These are phyloP conservation scores for Penicillium daleae DNA, from an alignment of 495 filamentous ascomycete species.

Conservation along the genomic window DNA sequence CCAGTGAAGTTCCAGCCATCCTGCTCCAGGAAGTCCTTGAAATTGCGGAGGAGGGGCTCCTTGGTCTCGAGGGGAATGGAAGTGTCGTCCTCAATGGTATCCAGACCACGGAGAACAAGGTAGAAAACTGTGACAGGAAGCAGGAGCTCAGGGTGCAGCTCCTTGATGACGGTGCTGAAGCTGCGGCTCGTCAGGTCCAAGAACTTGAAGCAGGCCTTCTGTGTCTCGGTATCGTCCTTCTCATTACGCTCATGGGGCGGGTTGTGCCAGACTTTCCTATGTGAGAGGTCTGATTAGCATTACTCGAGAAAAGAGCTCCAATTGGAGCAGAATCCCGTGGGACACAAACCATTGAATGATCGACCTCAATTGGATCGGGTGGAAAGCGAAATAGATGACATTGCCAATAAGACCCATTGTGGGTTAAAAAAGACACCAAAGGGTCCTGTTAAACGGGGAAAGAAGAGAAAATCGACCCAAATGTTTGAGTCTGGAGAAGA, in stretches of 20 bases:
- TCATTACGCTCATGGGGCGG: slow-evolving; percentile 83
- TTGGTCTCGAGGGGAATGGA: slow-evolving; percentile 80
- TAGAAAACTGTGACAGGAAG: slow-evolving; percentile 94
- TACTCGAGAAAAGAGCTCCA: neutral
- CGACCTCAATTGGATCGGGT: slow-evolving; percentile 76
- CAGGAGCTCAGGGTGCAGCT: slow-evolving; percentile 90
- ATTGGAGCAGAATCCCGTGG: neutral
- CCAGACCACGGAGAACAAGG: slow-evolving; percentile 83
- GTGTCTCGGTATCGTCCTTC: slow-evolving; percentile 70
- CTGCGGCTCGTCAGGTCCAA: slow-evolving; percentile 89
- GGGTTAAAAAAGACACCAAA: slow-evolving; percentile 20
- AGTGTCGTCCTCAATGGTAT: slow-evolving; percentile 99
- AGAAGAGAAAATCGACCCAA: slow-evolving; percentile 9
- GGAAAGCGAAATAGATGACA: slow-evolving; percentile 74
- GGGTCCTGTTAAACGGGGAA: slow-evolving; percentile 3
- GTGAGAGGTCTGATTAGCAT: slow-evolving; percentile 7
- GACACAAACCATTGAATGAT: slow-evolving; percentile 87
- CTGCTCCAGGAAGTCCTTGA: slow-evolving; percentile 73
- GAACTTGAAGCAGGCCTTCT: slow-evolving; percentile 82
- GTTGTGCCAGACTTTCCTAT: slow-evolving; percentile 95
- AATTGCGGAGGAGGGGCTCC: slow-evolving; percentile 83
- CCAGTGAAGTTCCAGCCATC: slow-evolving; percentile 90
- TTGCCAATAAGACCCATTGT: slow-evolving; percentile 59
- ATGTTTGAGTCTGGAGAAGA: slow-evolving; percentile 3
- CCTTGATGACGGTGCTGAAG: slow-evolving; percentile 91